phyloP scores from a whole-genome alignment of 1,284 basidiomycete genomes.

The Microbotryomycetes sp. region DNA sequence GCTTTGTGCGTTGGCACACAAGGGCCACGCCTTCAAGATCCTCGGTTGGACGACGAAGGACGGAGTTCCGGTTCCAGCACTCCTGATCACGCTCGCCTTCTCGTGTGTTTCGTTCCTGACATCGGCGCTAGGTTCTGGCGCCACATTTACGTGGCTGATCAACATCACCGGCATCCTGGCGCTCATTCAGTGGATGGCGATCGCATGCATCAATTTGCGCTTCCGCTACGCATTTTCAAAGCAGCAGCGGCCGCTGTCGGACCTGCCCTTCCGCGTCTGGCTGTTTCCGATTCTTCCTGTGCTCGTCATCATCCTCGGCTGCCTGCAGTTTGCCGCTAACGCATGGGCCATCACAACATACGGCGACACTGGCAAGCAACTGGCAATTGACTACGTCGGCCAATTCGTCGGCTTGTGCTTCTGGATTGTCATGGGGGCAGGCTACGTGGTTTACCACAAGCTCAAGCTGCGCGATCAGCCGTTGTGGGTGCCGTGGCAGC shows the following conservation, averaged over 20 bases:
- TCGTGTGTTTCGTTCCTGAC: conserved; percentile 9
- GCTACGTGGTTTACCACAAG: conserved; percentile 13
- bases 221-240: conserved; percentile 11
- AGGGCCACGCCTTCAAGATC: conserved; percentile 6
- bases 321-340: conserved; percentile 19
- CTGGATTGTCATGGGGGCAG: conserved; percentile 10
- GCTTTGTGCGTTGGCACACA: conserved; percentile 9
- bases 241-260: conserved; percentile 1
- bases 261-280: conserved; percentile 14
- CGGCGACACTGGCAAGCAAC: not conserved
- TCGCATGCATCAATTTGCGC: conserved; percentile 14
- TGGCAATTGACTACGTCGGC: conserved; percentile 4
- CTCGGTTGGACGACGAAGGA: conserved; percentile 8
- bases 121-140: not conserved
- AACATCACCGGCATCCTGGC: conserved; percentile 11
- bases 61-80: conserved; percentile 12
- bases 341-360: conserved; percentile 6
- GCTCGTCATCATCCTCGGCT: not conserved
- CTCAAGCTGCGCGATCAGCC: not conserved
- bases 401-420: conserved; percentile 12
- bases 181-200: conserved; percentile 10
- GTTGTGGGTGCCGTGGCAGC: conserved; percentile 5
- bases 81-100: conserved; percentile 2
- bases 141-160: conserved; percentile 12
- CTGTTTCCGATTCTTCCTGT: conserved; percentile 4